A percentile compares a stretch with the other conserved stretches of the same genome.
Conservation (phyloP, 768 basidiomycete species). For the Lentinula sp. region DNA sequence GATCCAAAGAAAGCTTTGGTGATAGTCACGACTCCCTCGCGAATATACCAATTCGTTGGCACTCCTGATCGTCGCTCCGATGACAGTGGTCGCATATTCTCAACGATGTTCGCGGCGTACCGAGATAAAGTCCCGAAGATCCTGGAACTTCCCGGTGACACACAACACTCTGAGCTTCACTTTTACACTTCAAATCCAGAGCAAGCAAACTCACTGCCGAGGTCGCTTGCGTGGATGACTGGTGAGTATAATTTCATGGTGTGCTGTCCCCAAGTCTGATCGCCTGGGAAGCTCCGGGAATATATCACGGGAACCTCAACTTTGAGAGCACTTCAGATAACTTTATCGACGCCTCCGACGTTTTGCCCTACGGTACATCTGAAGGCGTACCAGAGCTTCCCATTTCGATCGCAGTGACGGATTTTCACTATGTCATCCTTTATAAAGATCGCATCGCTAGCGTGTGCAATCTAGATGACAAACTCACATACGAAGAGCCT, state of each 20-base stretch:
- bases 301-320: conserved; percentile 80
- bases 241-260: conserved; percentile 35
- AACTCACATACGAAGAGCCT: conserved; percentile 75
- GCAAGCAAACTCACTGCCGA: conserved; percentile 65
- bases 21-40: conserved; percentile 76
- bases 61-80: conserved; percentile 59
- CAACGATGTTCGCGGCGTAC: conserved; percentile 66
- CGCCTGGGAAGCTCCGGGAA: conserved; percentile 58
- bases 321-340: conserved; percentile 66
- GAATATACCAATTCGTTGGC: conserved; percentile 89
- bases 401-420: conserved; percentile 74
- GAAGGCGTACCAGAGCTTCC: conserved; percentile 45
- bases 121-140: conserved; percentile 82
- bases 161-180: conserved; percentile 72
- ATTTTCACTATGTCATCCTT: conserved; percentile 87
- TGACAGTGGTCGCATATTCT: conserved; percentile 71
- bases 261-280: not conserved
- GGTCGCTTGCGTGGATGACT: conserved; percentile 86
- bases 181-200: conserved; percentile 70
- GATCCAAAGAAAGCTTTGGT: conserved; percentile 64
- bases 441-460: conserved; percentile 75
- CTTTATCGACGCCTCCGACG: conserved; percentile 69
- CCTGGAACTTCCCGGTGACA: conserved; percentile 80
- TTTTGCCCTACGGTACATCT: conserved; percentile 67
- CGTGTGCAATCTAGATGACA: conserved; percentile 76